Percentiles rank a stretch among this genome's conserved stretches.
These are phyloP conservation scores for Naganishia friedmannii DNA, from an alignment of 768 basidiomycete species.

Conservation along the genomic window DNA sequence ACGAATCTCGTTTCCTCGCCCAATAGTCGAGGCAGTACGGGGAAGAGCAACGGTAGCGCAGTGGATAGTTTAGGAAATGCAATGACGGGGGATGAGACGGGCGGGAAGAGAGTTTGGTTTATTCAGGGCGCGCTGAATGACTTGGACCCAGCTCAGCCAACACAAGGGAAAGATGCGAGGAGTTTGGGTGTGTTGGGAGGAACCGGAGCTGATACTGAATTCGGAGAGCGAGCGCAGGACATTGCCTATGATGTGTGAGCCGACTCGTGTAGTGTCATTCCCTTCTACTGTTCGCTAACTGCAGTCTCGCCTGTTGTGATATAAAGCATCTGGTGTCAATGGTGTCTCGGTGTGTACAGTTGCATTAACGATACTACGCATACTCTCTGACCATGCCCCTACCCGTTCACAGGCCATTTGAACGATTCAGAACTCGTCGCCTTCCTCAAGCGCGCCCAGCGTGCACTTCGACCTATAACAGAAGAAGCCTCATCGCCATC, in stretches of 20 bases:
- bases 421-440: conserved; percentile 69
- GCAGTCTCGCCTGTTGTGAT: neutral
- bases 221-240: conserved; percentile 52
- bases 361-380: neutral
- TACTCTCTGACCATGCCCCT: conserved; percentile 12
- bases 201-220: conserved; percentile 52
- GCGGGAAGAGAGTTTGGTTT: conserved; percentile 55
- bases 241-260: conserved; percentile 69
- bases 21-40: neutral
- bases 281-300: too few species aligned
- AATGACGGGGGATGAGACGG: conserved; percentile 25
- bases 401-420: conserved; percentile 58
- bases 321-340: conserved; percentile 79
- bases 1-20: conserved; percentile 8
- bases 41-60: neutral
- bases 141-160: conserved; percentile 66
- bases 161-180: conserved; percentile 39
- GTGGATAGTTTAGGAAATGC: conserved; percentile 24
- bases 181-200: conserved; percentile 69
- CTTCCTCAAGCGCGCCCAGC: conserved; percentile 67
- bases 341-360: conserved; percentile 63
- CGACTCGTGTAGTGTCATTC: too few species aligned
- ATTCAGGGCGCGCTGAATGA: conserved; percentile 74
- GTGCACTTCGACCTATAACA: conserved; percentile 58
- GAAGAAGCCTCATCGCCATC: conserved; percentile 20